Evolutionary conservation across 164 flowering plant species (phyloP).

Genomic region (Vitis rotundifolia): DNA sequence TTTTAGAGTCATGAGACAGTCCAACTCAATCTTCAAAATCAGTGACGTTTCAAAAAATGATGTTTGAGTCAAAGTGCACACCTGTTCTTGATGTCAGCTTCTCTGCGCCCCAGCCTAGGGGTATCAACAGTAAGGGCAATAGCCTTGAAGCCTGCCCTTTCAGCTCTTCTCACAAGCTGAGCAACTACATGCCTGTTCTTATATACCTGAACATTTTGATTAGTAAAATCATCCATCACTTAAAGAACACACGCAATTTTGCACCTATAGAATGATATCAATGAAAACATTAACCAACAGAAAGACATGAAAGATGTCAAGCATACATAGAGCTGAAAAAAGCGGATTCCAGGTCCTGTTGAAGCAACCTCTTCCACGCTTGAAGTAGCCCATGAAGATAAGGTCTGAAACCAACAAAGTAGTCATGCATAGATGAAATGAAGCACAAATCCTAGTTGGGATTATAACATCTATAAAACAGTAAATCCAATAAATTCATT

Average conservation of each 20-base stretch:
- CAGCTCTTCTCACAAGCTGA: constrained; percentile 65
- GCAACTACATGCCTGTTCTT: constrained; percentile 49
- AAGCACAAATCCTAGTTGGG: too few species aligned
- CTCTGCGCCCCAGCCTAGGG: constrained; percentile 64
- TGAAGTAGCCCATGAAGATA: constrained; percentile 66
- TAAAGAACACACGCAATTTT: background rate
- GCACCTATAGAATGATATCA: background rate
- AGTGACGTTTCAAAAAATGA: background rate
- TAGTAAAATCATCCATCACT: background rate
- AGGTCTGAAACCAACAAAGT: constrained; percentile 25
- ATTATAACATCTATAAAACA: too few species aligned
- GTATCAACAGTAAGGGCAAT: constrained; percentile 70
- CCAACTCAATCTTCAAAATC: background rate
- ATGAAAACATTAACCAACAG: background rate
- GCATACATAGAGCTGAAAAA: constrained; percentile 72
- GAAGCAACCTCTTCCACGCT: constrained; percentile 74
- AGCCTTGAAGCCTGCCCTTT: constrained; percentile 72
- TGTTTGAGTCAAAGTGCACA: constrained; percentile 1
- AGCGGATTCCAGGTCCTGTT: constrained; percentile 66
- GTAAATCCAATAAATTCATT: too few species aligned
- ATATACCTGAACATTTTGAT: constrained; percentile 30
- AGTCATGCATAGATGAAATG: too few species aligned
- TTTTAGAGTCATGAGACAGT: background rate
- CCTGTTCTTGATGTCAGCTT: constrained; percentile 70
- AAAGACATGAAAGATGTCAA: background rate